Conservation (phyloP, 352 stramenopile genomes). For the Pythium aquatile region DNA sequence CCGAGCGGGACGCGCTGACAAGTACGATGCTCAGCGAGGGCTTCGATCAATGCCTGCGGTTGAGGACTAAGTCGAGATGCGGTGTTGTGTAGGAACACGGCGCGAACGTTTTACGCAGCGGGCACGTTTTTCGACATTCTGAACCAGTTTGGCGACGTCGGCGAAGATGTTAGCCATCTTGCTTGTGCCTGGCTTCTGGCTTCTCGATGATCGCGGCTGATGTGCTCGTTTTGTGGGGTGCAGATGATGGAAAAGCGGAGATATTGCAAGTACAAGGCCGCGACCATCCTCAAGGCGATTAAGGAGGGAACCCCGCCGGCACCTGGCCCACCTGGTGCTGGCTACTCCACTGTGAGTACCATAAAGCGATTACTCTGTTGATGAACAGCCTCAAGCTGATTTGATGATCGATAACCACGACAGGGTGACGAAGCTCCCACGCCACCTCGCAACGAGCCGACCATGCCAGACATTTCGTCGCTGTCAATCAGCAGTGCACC, state of each 20-base stretch:
- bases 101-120: conserved; percentile 95
- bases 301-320: conserved; percentile 88
- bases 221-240: not conserved
- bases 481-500: conserved; percentile 14
- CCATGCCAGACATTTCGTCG: conserved; percentile 9
- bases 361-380: conserved; percentile 1
- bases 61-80: conserved; percentile 8
- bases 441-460: not conserved
- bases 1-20: conserved; percentile 83
- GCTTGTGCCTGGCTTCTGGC: conserved; percentile 5
- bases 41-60: not conserved
- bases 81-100: conserved; percentile 70
- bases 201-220: not conserved
- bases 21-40: conserved; percentile 41
- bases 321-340: conserved; percentile 66
- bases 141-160: conserved; percentile 91
- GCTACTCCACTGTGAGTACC: conserved; percentile 18
- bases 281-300: conserved; percentile 94
- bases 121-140: conserved; percentile 97
- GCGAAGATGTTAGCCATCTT: conserved; percentile 51
- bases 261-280: conserved; percentile 97
- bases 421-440: conserved; percentile 1
- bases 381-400: not conserved
- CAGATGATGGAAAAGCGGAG: conserved; percentile 85
- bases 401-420: not conserved